Conservation (phyloP, 2,329 filamentous ascomycete genomes). For the Plenodomus tracheiphilus region DNA sequence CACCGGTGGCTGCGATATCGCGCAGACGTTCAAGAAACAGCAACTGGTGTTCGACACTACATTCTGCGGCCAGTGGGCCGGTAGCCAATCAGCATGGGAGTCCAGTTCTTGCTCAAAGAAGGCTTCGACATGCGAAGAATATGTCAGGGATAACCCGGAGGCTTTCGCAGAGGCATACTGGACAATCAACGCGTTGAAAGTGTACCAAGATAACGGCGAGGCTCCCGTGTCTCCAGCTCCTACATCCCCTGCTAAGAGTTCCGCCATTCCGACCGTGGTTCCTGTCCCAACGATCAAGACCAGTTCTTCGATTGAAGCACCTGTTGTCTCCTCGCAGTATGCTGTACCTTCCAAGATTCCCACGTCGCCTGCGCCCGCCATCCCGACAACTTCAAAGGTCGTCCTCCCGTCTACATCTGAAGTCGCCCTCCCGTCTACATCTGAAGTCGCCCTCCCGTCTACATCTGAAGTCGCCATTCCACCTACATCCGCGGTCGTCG, state of each 20-base stretch:
- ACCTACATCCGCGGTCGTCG: conserved; percentile 2
- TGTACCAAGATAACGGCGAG: conserved; percentile 39
- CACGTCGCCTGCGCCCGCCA: conserved; percentile 3
- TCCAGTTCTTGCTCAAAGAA: conserved; percentile 62
- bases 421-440: not conserved
- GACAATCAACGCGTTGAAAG: conserved; percentile 59
- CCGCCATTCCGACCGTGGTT: conserved; percentile 10
- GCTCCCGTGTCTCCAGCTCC: conserved; percentile 16
- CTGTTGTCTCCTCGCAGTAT: conserved; percentile 6
- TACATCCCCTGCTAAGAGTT: conserved; percentile 15
- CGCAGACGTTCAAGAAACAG: conserved; percentile 69
- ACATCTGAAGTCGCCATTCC: not conserved
- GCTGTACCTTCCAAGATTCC: conserved; percentile 3
- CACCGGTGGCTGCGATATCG: conserved; percentile 69
- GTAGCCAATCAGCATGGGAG: conserved; percentile 65
- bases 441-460: not conserved
- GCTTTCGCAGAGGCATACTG: conserved; percentile 77
- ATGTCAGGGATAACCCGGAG: conserved; percentile 69
- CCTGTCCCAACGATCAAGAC: conserved; percentile 14
- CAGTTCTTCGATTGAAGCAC: conserved; percentile 3
- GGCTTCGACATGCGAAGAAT: conserved; percentile 69
- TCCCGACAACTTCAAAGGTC: conserved; percentile 2
- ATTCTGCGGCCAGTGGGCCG: conserved; percentile 86
- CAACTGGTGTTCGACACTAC: conserved; percentile 80
- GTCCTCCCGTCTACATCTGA: not conserved